phyloP scores from a whole-genome alignment of 306 rosid genomes.

The Rosa multiflora region DNA sequence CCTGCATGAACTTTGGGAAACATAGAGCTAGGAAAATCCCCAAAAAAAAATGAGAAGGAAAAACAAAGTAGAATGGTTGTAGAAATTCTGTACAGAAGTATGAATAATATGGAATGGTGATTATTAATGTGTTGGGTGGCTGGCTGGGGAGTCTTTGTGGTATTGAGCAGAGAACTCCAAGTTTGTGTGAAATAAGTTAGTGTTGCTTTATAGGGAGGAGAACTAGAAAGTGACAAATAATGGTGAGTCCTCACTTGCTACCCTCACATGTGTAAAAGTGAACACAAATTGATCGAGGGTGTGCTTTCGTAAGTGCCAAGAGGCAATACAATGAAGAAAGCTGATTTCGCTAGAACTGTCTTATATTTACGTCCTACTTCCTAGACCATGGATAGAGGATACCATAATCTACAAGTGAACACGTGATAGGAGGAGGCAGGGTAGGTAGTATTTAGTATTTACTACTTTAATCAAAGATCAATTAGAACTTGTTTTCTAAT shows the following conservation, averaged over 20 bases:
- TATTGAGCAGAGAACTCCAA: conserved; percentile 30
- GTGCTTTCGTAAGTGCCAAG: conserved; percentile 29
- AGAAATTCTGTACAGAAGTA: neutral
- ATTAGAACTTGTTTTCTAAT: neutral
- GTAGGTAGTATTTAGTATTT: neutral
- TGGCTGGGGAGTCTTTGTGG: conserved; percentile 18
- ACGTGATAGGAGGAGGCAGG: neutral
- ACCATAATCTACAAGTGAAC: neutral
- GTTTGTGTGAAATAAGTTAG: conserved; percentile 21
- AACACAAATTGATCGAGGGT: conserved; percentile 17
- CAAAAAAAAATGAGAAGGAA: neutral
- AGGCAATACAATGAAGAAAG: conserved; percentile 32
- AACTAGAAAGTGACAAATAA: conserved; percentile 19
- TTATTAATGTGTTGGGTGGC: neutral
- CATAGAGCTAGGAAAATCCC: conserved; percentile 29
- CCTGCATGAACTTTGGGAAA: conserved; percentile 58
- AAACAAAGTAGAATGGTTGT: neutral
- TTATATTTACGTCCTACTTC: neutral
- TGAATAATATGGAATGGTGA: neutral
- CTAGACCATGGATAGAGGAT: conserved; percentile 7
- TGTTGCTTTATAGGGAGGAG: conserved; percentile 36
- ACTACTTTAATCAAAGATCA: neutral
- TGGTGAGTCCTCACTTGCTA: conserved; percentile 35
- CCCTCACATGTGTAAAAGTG: conserved; percentile 62
- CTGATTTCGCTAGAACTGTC: conserved; percentile 1